Evolutionary conservation across 352 stramenopile genomes (phyloP).

Genomic region (Phytophthora pistaciae): DNA sequence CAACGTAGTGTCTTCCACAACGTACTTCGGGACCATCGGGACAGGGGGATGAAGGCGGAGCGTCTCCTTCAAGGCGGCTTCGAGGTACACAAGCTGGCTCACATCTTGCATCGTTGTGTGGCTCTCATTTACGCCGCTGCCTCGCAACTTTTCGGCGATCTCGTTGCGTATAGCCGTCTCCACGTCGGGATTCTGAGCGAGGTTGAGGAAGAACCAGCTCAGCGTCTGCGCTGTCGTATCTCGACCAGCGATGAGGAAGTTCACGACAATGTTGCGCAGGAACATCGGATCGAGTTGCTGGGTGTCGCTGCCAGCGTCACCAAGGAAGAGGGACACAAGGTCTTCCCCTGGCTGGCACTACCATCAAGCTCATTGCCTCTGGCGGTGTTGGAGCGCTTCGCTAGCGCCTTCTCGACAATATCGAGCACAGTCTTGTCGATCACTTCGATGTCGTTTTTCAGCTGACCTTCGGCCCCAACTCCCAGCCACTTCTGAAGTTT

Average conservation of each 20-base stretch:
- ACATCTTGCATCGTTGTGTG: conserved; percentile 36
- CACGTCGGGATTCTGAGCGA: conserved; percentile 59
- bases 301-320: conserved; percentile 10
- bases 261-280: conserved; percentile 79
- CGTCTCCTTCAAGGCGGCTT: conserved; percentile 61
- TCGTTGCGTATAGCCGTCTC: conserved; percentile 52
- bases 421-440: conserved; percentile 50
- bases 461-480: conserved; percentile 39
- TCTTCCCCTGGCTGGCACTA: conserved; percentile 5
- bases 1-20: conserved; percentile 53
- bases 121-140: not conserved
- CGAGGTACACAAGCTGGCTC: conserved; percentile 46
- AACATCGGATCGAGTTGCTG: conserved; percentile 34
- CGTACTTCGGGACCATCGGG: conserved; percentile 26
- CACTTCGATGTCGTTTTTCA: conserved; percentile 36
- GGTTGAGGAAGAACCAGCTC: conserved; percentile 71
- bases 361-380: not conserved
- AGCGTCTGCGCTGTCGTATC: conserved; percentile 80
- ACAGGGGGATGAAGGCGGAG: not conserved
- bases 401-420: conserved; percentile 52
- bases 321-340: conserved; percentile 36
- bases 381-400: not conserved
- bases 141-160: conserved; percentile 30
- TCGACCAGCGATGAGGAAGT: conserved; percentile 80
- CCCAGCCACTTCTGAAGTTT: conserved; percentile 45